Base-by-base conservation (phyloP, 306 rosid genomes). In the Macrotyloma uniflorum region DNA sequence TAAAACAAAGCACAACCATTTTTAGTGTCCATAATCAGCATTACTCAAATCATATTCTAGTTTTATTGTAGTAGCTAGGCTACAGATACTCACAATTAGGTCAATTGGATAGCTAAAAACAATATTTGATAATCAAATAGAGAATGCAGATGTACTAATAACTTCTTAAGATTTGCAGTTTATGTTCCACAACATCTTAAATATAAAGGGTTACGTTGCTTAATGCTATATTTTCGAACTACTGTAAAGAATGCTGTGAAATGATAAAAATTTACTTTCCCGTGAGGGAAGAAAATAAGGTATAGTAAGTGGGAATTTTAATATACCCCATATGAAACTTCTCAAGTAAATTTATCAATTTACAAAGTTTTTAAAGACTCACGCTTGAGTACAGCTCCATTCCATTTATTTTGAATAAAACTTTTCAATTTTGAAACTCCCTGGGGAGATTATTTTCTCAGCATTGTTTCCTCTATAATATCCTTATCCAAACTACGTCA, bases 1-100 rank as follows among this genome's bases (percentile, higher is more conserved):
- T 22, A 18, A 30, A 51, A 77, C 62, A 77, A 23, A 74, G 58
- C 73, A 79, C 32, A 49, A 51, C 6, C 45, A 61, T 19, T 53
- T 33, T 1, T 32, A 62, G 18, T 11, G 61, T 38, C 67, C 59
- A 72, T 16, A 46, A 64, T 23, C n/a, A 40, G 68, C n/a, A 73
- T 40, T 45, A 57, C 58, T 28, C 62, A 43, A 32, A 16, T 40
- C n/a, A n/a, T n/a, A n/a, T n/a, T n/a, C n/a, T 38, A 8, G 67
- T 26, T 57, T 42, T 73, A 36, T n/a, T 40, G 57, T n/a, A 38
- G 30, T 22, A 40, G 54, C 51, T 54, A 36, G 6, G 1, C 36
- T 36, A 55, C n/a, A 36, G 40, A 55, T 9, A 73, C 53, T 19
- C 11, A 4, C 77, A 55, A 14, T 55, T 22, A 8, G 5, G 2